A percentile compares a stretch with the other conserved stretches of the same genome.
Evolutionary conservation across 352 stramenopile species (phyloP).

Genomic region (Phytopythium chamaehyphon): DNA sequence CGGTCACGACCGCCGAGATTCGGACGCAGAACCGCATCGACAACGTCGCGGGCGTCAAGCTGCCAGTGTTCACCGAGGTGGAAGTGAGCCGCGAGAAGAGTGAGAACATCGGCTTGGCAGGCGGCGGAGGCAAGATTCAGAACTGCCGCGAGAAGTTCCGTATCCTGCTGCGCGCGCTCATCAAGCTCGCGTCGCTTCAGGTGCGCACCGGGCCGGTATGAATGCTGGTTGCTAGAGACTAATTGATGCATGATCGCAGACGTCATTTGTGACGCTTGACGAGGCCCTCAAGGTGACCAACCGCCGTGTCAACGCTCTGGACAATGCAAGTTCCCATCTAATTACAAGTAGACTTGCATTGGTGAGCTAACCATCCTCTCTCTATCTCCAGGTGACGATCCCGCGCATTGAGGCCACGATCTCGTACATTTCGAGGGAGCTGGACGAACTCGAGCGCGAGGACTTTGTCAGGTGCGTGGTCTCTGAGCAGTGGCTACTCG

Average conservation of each 20-base stretch:
- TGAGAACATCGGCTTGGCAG: constrained; percentile 94
- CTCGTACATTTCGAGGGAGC: constrained; percentile 96
- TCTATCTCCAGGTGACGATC: constrained; percentile 90
- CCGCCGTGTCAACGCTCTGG: constrained; percentile 98
- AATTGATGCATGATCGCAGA: constrained; percentile 80
- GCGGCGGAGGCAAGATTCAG: constrained; percentile 97
- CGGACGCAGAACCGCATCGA: constrained; percentile 97
- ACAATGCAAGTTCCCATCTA: constrained; percentile 83
- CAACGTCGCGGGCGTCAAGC: constrained; percentile 99
- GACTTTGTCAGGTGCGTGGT: constrained; percentile 81
- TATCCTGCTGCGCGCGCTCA: constrained; percentile 73
- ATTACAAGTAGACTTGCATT: no score
- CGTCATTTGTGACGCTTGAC: constrained; percentile 98
- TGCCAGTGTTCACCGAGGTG: constrained; percentile 98
- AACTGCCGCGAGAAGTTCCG: constrained; percentile 90
- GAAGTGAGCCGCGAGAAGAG: constrained; percentile 93
- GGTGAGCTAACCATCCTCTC: not conserved
- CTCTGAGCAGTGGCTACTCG: not conserved
- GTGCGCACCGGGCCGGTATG: constrained; percentile 12
- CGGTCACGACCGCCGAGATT: constrained; percentile 93
- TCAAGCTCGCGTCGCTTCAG: constrained; percentile 87
- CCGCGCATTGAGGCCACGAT: constrained; percentile 97
- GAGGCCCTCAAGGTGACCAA: constrained; percentile 99
- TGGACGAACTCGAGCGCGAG: constrained; percentile 99
- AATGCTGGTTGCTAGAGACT: constrained; percentile 30